phyloP scores from a whole-genome alignment of 768 basidiomycete species.

The Mycena rebaudengoi region DNA sequence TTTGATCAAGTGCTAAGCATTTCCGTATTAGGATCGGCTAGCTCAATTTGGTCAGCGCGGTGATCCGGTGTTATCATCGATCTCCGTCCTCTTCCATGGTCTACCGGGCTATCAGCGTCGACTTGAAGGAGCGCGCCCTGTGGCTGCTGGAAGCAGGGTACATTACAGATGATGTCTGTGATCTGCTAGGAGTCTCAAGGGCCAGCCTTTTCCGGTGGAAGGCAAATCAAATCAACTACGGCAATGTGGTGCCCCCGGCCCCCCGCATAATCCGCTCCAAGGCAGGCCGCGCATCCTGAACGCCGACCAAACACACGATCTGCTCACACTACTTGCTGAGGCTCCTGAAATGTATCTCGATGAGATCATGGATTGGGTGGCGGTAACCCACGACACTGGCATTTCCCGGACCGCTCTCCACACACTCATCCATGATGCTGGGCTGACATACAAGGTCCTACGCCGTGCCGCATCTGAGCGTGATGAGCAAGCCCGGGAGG shows the following conservation, averaged over 20 bases:
- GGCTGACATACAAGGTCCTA: slow-evolving; percentile 33
- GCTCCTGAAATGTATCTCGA: slow-evolving; percentile 31
- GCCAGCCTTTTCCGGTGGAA: slow-evolving; percentile 1
- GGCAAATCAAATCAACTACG: not conserved
- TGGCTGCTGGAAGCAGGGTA: slow-evolving; percentile 8
- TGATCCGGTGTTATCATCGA: too few relatives aligned
- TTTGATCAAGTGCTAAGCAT: too few relatives aligned
- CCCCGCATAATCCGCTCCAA: not conserved
- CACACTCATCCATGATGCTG: slow-evolving; percentile 22
- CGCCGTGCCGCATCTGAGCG: not conserved
- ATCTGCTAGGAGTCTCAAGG: slow-evolving; percentile 10
- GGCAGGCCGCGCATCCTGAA: slow-evolving; percentile 12
- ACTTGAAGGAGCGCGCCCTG: slow-evolving; percentile 7
- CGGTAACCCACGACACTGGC: slow-evolving; percentile 21
- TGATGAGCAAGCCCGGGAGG: not conserved
- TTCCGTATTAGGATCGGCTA: too few relatives aligned
- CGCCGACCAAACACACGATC: slow-evolving; percentile 10
- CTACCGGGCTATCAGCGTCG: slow-evolving; percentile 4
- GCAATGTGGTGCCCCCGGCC: not conserved
- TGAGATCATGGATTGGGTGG: slow-evolving; percentile 33
- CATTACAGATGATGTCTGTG: not conserved
- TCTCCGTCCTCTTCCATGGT: slow-evolving; percentile 1
- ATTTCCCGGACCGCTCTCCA: slow-evolving; percentile 25
- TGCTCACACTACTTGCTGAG: slow-evolving; percentile 14
- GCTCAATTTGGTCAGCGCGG: too few relatives aligned